Base-by-base conservation (phyloP, 257 asterid species). In the Nicotiana benthamiana region DNA sequence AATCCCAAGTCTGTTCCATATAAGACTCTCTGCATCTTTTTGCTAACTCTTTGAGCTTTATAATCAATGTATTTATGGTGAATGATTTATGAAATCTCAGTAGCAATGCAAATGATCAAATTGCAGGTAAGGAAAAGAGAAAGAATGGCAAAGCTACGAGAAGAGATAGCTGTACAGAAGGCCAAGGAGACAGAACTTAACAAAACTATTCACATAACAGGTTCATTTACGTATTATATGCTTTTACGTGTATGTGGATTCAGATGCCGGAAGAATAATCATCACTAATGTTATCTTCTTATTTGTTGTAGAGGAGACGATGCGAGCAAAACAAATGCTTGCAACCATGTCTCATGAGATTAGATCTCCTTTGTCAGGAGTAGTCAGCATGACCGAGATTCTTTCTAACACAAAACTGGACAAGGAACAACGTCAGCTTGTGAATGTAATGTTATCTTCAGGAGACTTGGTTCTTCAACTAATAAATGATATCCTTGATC, bases 341-440 rank as follows among this genome's bases (percentile, higher is more conserved):
- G 98, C 98, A 48, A 94, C 98, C 18, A 94, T 94, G 98, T 92
- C 98, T 53, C 98, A 94, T 68, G 98, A 94, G 92, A 94, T 94
- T 88, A 82, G 98, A 79, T 94, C 98, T 76, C 98, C 98, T 52
- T 82, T 94, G 40, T 92, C 98, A 9, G 98, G 98, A 80, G 98
- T 94, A 9, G 95, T 94, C 56, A 87, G 98, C 95, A 92, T 94
- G 92, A 92, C 97, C 0, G 97, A 94, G 86, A 93, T 94, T 82
- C 98, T 94, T 72, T 87, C 95, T 57, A 90, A 92, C 30, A 91
- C 98, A 26, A 88, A 85, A 40, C 97, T 94, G 28, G 95, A 92
- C 57, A 94, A 90, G 79, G 97, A 94, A 27, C 98, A 94, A 77
- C 86, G 86, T 48, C 97, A 90, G 43, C 72, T 89, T 28, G 83